Evolutionary conservation across 306 rosid species (phyloP).

Genomic region (Vicia sativa): DNA sequence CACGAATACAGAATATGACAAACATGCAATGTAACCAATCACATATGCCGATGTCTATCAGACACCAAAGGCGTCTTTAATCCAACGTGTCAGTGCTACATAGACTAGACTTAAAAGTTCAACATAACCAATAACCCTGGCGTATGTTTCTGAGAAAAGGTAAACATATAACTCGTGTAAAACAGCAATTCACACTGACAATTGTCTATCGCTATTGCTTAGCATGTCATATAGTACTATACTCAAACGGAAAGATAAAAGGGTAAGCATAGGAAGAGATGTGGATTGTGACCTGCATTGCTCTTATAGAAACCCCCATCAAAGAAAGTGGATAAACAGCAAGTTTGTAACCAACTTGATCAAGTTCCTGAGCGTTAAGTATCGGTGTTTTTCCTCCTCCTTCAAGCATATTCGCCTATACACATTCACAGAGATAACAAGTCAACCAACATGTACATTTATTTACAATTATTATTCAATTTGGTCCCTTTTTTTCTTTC

Average conservation of each 20-base stretch:
- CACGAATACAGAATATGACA: too few species aligned
- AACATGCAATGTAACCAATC: not conserved
- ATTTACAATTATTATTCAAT: not conserved
- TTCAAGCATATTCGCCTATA: constrained; percentile 95
- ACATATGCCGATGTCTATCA: not conserved
- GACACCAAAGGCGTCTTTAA: not conserved
- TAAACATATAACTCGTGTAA: not conserved
- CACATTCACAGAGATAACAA: constrained; percentile 46
- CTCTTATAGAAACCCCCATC: constrained; percentile 78
- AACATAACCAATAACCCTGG: not conserved
- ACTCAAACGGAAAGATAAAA: not conserved
- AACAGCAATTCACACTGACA: not conserved
- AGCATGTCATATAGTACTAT: not conserved
- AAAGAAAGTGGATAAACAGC: constrained; percentile 86
- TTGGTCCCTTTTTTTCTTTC: too few species aligned
- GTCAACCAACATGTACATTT: not conserved
- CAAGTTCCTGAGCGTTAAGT: constrained; percentile 67
- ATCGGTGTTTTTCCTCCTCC: constrained; percentile 96
- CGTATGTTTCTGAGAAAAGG: not conserved
- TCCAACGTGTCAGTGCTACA: not conserved
- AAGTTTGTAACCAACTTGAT: constrained; percentile 77
- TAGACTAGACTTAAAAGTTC: not conserved
- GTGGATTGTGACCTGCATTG: constrained; percentile 63
- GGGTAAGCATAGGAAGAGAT: not conserved
- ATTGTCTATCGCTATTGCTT: not conserved